Evolutionary conservation across 768 basidiomycete genomes (phyloP).

Genomic region (Boletus subcaerulescens): DNA sequence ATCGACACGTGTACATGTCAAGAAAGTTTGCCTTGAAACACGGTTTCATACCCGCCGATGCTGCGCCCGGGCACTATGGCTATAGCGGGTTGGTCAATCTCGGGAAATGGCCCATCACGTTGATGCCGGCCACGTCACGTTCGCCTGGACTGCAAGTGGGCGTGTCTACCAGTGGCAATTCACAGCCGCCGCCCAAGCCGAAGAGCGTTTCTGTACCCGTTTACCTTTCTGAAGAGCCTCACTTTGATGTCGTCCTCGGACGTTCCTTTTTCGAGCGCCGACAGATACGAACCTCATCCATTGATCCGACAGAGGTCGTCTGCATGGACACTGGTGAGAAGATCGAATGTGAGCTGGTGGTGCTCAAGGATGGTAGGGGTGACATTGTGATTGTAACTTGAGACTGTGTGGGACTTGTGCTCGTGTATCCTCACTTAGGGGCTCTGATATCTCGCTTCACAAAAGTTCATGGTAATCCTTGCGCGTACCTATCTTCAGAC

Average conservation of each 20-base stretch:
- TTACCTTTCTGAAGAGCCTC: constrained; percentile 89
- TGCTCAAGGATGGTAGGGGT: constrained; percentile 87
- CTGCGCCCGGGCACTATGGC: constrained; percentile 89
- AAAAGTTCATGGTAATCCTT: too few relatives aligned
- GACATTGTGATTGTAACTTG: constrained; percentile 84
- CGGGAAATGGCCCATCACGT: constrained; percentile 84
- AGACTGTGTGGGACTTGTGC: neutral
- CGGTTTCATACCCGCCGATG: constrained; percentile 84
- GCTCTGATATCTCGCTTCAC: too few relatives aligned
- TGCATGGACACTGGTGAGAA: constrained; percentile 92
- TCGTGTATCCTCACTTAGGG: neutral
- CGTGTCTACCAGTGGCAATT: neutral
- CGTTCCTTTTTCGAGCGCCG: constrained; percentile 81
- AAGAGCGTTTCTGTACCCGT: constrained; percentile 56
- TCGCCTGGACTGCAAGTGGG: neutral
- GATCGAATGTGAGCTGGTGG: constrained; percentile 88
- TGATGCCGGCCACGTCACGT: constrained; percentile 33
- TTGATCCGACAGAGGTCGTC: constrained; percentile 86
- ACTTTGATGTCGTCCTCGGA: constrained; percentile 94
- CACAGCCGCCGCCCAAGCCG: constrained; percentile 19
- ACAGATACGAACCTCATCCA: constrained; percentile 74
- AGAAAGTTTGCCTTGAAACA: constrained; percentile 87
- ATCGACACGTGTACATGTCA: constrained; percentile 94
- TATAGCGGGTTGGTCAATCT: constrained; percentile 87
- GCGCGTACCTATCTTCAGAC: too few relatives aligned